A percentile compares a stretch with the other conserved stretches of the same genome.
Conservation (phyloP, 306 rosid genomes). For the Malus orientalis region DNA sequence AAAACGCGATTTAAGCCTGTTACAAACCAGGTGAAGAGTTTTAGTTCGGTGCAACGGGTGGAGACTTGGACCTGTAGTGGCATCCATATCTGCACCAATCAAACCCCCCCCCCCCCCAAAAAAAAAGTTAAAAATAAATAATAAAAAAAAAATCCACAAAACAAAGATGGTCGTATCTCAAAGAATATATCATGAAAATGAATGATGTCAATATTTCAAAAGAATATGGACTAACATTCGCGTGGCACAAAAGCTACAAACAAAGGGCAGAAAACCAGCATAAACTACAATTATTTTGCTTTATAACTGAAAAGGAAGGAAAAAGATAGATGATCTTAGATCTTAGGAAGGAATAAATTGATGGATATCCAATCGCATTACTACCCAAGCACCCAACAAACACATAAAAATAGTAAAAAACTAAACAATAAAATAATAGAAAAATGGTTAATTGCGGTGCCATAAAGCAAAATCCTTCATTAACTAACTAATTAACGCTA, state of each 20-base stretch:
- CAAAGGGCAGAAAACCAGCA: neutral
- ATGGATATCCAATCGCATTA: neutral
- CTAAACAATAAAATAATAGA: too few species aligned
- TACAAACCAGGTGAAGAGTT: conserved; percentile 17
- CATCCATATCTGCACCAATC: conserved; percentile 12
- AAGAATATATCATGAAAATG: neutral
- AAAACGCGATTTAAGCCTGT: neutral
- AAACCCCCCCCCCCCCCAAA: neutral
- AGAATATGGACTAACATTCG: neutral
- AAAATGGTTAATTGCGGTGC: too few species aligned
- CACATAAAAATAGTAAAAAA: neutral
- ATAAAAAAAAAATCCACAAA: neutral
- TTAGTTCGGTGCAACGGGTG: conserved; percentile 15
- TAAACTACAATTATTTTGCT: neutral
- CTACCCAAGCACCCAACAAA: neutral
- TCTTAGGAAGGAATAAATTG: neutral
- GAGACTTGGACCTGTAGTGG: neutral
- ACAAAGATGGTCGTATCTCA: neutral
- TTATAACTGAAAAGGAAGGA: neutral
- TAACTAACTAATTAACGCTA: neutral
- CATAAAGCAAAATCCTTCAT: too few species aligned
- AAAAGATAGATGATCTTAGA: neutral
- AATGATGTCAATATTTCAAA: neutral
- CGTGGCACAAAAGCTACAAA: neutral
- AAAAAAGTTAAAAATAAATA: neutral